phyloP scores from a whole-genome alignment of 441 rosid genomes.

The Sinapis alba region DNA sequence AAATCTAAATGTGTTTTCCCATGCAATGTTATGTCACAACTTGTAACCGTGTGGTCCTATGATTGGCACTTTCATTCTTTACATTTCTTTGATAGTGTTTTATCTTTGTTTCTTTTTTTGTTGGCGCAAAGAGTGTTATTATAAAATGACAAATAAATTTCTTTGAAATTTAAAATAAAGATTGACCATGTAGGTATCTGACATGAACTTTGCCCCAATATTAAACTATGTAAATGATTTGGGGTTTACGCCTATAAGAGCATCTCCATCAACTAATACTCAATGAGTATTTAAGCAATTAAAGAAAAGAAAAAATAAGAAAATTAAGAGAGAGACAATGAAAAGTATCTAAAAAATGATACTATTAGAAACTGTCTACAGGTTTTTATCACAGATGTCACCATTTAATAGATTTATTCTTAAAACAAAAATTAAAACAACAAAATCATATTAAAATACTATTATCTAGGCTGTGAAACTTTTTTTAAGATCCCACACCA shows the following conservation, averaged over 20 bases:
- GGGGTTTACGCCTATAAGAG: background rate
- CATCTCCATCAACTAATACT: no score
- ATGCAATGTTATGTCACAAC: slow-evolving; percentile 14
- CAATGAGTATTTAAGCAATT: no score
- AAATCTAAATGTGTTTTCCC: background rate
- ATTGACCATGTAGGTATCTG: background rate
- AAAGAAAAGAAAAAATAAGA: no score
- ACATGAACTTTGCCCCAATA: background rate
- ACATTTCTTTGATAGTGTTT: background rate
- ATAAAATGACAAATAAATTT: background rate
- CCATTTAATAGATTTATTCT: no score
- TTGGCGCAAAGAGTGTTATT: background rate
- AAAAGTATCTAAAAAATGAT: no score
- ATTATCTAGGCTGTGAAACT: no score
- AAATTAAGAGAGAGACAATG: no score
- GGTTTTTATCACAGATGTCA: no score
- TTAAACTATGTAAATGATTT: background rate
- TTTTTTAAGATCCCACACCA: no score
- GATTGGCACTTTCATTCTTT: background rate
- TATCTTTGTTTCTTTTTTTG: background rate
- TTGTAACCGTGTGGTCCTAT: slow-evolving; percentile 36
- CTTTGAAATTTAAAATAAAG: background rate
- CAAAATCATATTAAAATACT: no score
- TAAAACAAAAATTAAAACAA: no score
- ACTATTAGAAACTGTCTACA: no score